phyloP scores from a whole-genome alignment of 129 eudicot species.

The Flaveria bidentis region DNA sequence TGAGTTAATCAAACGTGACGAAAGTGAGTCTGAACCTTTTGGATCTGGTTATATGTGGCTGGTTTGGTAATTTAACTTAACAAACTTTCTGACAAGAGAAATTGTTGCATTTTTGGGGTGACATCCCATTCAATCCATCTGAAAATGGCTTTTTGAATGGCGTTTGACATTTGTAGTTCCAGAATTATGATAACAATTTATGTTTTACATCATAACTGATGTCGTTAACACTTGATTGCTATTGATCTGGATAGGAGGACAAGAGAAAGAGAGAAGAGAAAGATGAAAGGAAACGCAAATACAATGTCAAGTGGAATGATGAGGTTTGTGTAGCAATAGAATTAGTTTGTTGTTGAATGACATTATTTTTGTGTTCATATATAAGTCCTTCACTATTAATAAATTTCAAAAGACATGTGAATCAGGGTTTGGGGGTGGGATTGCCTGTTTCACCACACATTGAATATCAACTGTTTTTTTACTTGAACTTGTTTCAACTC shows the following conservation, averaged over 20 bases:
- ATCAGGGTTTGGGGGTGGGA: neutral
- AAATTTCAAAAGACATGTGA: neutral
- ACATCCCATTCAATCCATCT: neutral
- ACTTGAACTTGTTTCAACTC: neutral
- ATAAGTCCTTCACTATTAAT: too few species aligned
- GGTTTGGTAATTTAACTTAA: neutral
- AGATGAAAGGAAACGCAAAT: conserved; percentile 73
- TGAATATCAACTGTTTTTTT: neutral
- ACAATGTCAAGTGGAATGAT: conserved; percentile 70
- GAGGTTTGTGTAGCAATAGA: conserved; percentile 38
- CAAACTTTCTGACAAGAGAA: too few species aligned
- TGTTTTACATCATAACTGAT: neutral
- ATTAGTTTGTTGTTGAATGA: neutral
- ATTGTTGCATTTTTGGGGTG: neutral
- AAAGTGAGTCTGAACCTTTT: neutral
- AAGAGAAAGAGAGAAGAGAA: conserved; percentile 69
- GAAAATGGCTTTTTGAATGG: neutral
- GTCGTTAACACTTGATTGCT: neutral
- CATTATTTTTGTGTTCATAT: neutral
- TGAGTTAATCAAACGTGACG: neutral
- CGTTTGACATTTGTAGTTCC: neutral
- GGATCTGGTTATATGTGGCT: neutral
- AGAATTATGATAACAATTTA: neutral
- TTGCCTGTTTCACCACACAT: neutral
- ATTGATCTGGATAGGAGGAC: conserved; percentile 52